Percentiles rank a stretch among this genome's conserved stretches.
Evolutionary conservation across 768 basidiomycete genomes (phyloP).

Genomic region (Heimioporus sp.): DNA sequence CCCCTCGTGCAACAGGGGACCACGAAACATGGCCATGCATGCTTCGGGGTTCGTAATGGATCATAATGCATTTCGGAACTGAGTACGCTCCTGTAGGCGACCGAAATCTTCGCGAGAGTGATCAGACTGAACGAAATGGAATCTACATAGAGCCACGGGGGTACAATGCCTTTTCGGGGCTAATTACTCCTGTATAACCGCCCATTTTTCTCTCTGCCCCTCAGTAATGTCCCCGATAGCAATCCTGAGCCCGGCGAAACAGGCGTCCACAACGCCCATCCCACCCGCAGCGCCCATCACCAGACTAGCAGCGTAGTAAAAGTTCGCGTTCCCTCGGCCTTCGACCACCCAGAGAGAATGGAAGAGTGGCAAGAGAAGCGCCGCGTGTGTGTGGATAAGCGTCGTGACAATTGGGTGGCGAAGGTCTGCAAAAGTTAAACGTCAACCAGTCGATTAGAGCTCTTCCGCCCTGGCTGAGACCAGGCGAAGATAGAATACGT

Average conservation of each 20-base stretch:
- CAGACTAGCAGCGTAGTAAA: constrained; percentile 94
- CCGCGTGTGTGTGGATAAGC: constrained; percentile 80
- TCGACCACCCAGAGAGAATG: constrained; percentile 88
- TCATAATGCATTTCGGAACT: no score
- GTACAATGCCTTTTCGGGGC: no score
- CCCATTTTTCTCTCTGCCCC: constrained; percentile 33
- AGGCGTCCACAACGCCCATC: constrained; percentile 75
- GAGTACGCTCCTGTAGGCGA: no score
- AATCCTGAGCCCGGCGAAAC: constrained; percentile 80
- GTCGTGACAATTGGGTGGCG: constrained; percentile 82
- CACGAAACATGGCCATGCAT: no score
- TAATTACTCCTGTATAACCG: constrained; percentile 25
- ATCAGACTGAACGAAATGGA: no score
- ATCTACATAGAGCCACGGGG: no score
- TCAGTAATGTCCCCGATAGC: constrained; percentile 58
- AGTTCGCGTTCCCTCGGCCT: constrained; percentile 96
- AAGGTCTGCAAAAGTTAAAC: constrained; percentile 51
- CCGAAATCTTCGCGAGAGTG: no score
- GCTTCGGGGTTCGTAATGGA: no score
- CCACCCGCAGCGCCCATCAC: constrained; percentile 91
- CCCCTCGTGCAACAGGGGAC: no score
- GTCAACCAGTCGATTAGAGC: neutral
- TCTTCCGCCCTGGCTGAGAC: neutral
- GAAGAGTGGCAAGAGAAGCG: constrained; percentile 86
- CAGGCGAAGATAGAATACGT: constrained; percentile 32